These are phyloP conservation scores for Globisporangium heterothallicum DNA, from an alignment of 352 stramenopile species.

Conservation along the genomic window DNA sequence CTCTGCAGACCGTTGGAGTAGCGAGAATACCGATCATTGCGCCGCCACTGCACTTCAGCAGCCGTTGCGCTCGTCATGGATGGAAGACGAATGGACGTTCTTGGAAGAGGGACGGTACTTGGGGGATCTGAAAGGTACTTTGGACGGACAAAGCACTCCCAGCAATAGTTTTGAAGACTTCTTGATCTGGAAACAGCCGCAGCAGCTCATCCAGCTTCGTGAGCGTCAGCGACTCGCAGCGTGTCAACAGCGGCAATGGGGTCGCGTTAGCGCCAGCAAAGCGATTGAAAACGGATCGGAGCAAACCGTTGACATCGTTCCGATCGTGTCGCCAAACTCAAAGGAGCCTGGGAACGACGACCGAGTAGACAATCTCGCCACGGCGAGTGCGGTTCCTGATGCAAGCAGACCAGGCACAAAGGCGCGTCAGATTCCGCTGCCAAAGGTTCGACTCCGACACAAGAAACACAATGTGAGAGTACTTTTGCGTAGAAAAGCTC, in stretches of 20 bases:
- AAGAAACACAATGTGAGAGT: not conserved
- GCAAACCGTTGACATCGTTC: not conserved
- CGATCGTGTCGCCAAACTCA: not conserved
- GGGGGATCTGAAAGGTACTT: slow-evolving; percentile 15
- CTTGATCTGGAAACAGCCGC: slow-evolving; percentile 32
- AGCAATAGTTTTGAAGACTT: slow-evolving; percentile 16
- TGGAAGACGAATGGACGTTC: slow-evolving; percentile 38
- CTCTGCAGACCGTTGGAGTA: not conserved
- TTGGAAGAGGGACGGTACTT: slow-evolving; percentile 41
- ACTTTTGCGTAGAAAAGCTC: too few species aligned
- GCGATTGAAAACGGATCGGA: not conserved
- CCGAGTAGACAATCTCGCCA: not conserved
- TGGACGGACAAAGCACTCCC: not conserved
- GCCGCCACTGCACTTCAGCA: too few species aligned
- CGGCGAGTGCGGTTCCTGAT: not conserved
- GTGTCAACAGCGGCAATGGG: not conserved
- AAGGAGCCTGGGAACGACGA: not conserved
- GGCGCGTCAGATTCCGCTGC: not conserved
- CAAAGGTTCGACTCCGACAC: not conserved
- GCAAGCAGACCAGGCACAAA: too few species aligned
- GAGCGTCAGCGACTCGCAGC: slow-evolving; percentile 20
- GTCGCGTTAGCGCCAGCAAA: not conserved
- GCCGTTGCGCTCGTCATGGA: slow-evolving; percentile 20
- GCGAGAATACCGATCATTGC: not conserved
- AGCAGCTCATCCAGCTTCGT: slow-evolving; percentile 23